Evolutionary conservation across 1,284 basidiomycete genomes (phyloP), one percentile per base, ranked within the genome.

Genomic region (Cutaneotrichosporon dermatis): DNA sequence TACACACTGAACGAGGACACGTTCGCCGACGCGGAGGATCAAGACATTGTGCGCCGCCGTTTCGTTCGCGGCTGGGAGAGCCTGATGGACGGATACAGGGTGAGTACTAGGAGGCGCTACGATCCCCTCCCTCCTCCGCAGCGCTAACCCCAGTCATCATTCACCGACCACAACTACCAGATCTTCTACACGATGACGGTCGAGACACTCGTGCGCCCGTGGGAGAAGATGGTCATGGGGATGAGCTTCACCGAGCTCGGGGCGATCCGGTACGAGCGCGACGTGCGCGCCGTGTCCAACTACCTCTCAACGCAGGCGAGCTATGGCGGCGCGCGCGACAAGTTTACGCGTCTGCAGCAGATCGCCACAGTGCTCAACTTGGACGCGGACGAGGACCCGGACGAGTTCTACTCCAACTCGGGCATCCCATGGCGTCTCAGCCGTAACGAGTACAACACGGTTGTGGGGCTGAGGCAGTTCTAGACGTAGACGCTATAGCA

Each of bases 241-340:
- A 83, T 96, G 75, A 87, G 85, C 71, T 98, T 91, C 73, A 90
- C 90, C 11, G 95, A 98, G 89, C 84, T 98, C 54, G 96, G 96
- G n/a, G 94, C 94, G 2, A 88, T 99, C 61, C 88, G 92, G 12
- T 96, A 97, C 74, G 96, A 99, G 71, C 86, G 90, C 36, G 96
- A 99, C 74, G 79, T 99, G 43, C 84, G 96, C 40, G 84, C 89
- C 2, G 84, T 98, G 61, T 86, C 86, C 11, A 83, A 86, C 2
- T 92, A 89, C 76, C 83, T 99, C 13, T 87, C 89, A 0, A 85
- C 86, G 1, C 93, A 96, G 72, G 90, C 90, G 4, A 82, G 84
- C 1, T 91, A 92, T 73, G 90, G 92, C 10, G 90, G 92, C 62
- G 85, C 88, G 6, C 81, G 95, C 60, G 94, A 97, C 68, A 93